phyloP scores from a whole-genome alignment of 2,329 filamentous ascomycete species.

The Microthyrium microscopicum region DNA sequence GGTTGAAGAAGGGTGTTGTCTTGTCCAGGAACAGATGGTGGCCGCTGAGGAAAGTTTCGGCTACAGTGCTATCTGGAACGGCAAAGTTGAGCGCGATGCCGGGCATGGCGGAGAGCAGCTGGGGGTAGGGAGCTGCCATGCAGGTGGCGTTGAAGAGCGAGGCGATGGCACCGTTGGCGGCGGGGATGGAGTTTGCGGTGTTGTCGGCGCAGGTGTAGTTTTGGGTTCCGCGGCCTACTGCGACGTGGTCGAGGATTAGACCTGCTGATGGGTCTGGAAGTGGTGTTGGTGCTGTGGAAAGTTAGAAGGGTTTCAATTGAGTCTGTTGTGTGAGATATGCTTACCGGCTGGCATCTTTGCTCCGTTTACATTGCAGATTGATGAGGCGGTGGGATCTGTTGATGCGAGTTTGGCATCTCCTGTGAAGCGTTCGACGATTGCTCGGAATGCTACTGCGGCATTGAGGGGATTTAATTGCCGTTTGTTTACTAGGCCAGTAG shows the following conservation, averaged over 20 bases:
- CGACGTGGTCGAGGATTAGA: constrained; percentile 56
- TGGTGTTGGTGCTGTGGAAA: constrained; percentile 32
- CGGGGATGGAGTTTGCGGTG: constrained; percentile 44
- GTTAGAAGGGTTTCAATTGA: constrained; percentile 11
- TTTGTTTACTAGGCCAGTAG: no score
- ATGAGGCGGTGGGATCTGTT: neutral
- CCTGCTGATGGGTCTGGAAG: constrained; percentile 46
- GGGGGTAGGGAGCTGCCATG: constrained; percentile 51
- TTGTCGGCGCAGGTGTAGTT: constrained; percentile 70
- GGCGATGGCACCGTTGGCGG: constrained; percentile 56
- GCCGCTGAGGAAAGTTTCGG: constrained; percentile 49
- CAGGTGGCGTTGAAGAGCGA: constrained; percentile 81
- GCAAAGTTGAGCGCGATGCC: constrained; percentile 52
- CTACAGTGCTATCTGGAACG: constrained; percentile 32
- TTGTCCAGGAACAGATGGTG: constrained; percentile 64
- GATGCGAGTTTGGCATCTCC: neutral
- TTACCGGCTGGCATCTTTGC: constrained; percentile 4
- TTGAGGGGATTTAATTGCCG: no score
- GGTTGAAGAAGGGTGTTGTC: constrained; percentile 64
- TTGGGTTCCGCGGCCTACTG: constrained; percentile 74
- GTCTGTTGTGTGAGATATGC: neutral
- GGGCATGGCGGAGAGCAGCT: constrained; percentile 48
- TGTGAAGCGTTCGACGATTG: neutral
- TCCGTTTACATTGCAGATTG: neutral
- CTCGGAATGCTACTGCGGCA: no score